Conservation (phyloP, 2,329 filamentous ascomycete genomes). For the Aureobasidium vineae region DNA sequence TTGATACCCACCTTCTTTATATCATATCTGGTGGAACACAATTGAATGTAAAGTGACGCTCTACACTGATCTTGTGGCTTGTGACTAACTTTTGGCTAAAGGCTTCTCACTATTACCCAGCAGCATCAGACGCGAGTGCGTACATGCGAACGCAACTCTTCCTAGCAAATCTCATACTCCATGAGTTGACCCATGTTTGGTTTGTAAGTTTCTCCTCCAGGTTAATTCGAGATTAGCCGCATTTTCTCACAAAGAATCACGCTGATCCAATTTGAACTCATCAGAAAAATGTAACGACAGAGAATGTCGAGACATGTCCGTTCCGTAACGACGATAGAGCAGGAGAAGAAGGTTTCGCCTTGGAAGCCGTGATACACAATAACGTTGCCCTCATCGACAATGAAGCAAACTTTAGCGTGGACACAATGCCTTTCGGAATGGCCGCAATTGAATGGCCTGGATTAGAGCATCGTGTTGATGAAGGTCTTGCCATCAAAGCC, state of each 20-base stretch:
- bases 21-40: not conserved
- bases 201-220: not conserved
- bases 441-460: not conserved
- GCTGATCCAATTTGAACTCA: not conserved
- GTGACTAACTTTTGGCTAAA: not conserved
- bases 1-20: not conserved
- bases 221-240: not conserved
- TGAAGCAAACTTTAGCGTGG: not conserved
- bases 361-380: not conserved
- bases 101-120: not conserved
- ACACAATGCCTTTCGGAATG: not conserved
- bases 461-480: too few species aligned
- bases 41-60: not conserved
- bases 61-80: not conserved
- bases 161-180: not conserved
- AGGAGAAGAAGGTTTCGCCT: not conserved
- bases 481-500: not conserved
- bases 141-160: not conserved
- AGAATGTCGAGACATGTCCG: not conserved
- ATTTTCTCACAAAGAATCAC: not conserved
- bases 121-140: not conserved
- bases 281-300: not conserved
- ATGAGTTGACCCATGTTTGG: constrained; percentile 5
- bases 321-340: constrained; percentile 2
- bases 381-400: not conserved